phyloP scores from a whole-genome alignment of 345 rosid species.

The Eucalyptus shirleyi region DNA sequence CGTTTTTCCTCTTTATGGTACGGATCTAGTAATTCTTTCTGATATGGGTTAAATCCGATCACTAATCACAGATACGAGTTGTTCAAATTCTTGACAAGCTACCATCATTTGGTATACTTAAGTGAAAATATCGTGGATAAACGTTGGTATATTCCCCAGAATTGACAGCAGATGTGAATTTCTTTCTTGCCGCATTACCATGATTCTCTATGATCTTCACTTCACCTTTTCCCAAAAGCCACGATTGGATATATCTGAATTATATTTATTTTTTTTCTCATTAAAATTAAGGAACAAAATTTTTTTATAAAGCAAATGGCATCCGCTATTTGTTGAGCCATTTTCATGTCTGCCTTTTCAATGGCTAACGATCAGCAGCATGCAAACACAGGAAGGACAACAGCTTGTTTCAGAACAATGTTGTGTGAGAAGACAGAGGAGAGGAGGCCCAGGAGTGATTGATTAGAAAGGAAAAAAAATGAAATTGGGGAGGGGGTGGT shows the following conservation, averaged over 20 bases:
- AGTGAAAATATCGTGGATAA: background rate
- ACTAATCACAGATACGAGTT: background rate
- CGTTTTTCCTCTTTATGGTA: background rate
- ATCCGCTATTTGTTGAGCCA: background rate
- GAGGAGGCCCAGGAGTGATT: background rate
- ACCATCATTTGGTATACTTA: background rate
- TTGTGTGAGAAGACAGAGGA: background rate
- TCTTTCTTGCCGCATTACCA: background rate
- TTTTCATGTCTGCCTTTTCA: background rate
- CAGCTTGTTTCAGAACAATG: background rate
- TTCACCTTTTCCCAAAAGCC: background rate
- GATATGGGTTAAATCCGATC: background rate
- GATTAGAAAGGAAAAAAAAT: background rate
- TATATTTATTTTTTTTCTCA: background rate
- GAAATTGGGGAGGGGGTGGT: background rate
- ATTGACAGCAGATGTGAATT: background rate
- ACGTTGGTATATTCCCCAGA: background rate
- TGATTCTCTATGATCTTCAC: background rate
- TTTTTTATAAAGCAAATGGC: background rate
- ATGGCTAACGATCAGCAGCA: background rate
- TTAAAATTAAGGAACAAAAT: fast-evolving
- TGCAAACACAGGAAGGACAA: background rate
- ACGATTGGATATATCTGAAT: background rate
- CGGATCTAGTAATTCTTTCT: no score
- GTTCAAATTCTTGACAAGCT: background rate